Evolutionary conservation across 1,284 basidiomycete species (phyloP), one percentile per base, ranked within the genome.

Genomic region (Quambalaria eucalypti): DNA sequence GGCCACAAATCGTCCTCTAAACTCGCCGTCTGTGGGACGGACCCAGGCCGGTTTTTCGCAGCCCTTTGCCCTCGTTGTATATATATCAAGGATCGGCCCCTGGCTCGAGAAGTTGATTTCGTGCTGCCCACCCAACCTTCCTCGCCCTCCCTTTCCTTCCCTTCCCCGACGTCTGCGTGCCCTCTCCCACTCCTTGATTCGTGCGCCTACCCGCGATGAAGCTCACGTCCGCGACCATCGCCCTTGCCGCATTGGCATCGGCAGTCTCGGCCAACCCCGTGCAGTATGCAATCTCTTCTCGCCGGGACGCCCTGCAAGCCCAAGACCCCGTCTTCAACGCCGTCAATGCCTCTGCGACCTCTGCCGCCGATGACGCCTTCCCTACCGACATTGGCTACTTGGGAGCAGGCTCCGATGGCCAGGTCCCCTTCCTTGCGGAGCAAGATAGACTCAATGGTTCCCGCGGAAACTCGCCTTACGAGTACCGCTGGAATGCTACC

Each of bases 381-480:
- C 69, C 70, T 26, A 73, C 70, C 48, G 62, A 68, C 52, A 64
- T 73, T 28, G 69, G 70, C n/a, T 66, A 62, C 51, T 40, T 56
- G 2, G 69, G 70, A 44, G 58, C 49, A 16, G 26, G 40, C 50
- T 59, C 58, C 46, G 21, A 50, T n/a, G 68, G 64, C 28, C 30
- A 50, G 0, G n/a, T 62, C 2, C 70, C 70, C 23, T 70, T 71
- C 56, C 59, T 70, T 19, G 69, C 64, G 3, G 58, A 67, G 36
- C 52, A 48, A 28, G 66, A 71, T 52, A 53, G 52, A 12, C 49
- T 68, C 29, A 59, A 61, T 8, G 59, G 60, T 2, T 28, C 65
- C 30, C 31, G 29, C 28, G 16, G 44, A 9, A 52, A 51, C 16
- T 57, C 52, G n/a, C 54, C 39, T 14, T 40, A 64, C 57, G 69